phyloP scores from a whole-genome alignment of 192 early-diverging fungal species.

The Gonapodya prolifera region DNA sequence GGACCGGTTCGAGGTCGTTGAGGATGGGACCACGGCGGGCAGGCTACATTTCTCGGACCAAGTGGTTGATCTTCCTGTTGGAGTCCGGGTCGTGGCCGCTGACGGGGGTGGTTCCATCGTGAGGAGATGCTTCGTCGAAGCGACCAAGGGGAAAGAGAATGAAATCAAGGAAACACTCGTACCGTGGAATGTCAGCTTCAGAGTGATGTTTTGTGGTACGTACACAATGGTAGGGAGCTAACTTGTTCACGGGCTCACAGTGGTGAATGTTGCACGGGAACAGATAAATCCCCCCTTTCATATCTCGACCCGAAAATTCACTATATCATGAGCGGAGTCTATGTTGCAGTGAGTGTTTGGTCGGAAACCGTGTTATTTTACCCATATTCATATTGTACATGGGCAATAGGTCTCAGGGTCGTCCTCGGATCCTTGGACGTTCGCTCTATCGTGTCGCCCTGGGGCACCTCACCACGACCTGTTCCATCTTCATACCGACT shows the following conservation, averaged over 20 bases:
- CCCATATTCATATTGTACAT: neutral
- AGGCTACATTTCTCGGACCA: neutral
- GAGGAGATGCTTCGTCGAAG: neutral
- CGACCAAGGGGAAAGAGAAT: neutral
- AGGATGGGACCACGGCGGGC: neutral
- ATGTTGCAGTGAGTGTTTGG: neutral
- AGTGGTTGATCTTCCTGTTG: neutral
- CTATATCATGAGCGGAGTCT: neutral
- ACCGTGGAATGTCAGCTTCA: neutral
- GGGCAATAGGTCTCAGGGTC: neutral
- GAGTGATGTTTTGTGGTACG: slow-evolving; percentile 1
- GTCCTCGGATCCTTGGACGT: neutral
- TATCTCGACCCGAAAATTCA: neutral
- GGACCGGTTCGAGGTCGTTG: neutral
- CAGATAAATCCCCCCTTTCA: neutral
- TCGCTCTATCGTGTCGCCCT: neutral
- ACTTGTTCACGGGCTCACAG: too few species aligned
- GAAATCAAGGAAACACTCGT: neutral
- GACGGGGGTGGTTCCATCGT: neutral
- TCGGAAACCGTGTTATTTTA: neutral
- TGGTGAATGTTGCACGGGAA: too few species aligned
- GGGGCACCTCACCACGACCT: neutral
- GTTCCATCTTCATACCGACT: neutral
- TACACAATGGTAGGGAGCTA: too few species aligned
- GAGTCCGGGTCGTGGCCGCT: neutral